Percentiles rank a stretch among this genome's conserved stretches.
These are phyloP conservation scores for Physaria fendleri DNA, from an alignment of 345 rosid species.

Conservation along the genomic window DNA sequence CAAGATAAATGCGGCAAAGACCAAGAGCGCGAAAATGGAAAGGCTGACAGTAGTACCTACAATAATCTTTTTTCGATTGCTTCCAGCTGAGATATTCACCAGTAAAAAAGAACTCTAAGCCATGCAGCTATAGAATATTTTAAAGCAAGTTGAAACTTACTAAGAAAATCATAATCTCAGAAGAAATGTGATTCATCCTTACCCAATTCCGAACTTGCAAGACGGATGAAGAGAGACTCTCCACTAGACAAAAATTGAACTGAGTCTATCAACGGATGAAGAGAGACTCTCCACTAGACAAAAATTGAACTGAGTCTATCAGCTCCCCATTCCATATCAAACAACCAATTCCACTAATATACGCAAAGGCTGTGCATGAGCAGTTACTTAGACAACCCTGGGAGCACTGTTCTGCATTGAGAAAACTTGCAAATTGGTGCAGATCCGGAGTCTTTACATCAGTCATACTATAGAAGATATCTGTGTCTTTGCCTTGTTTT, in stretches of 20 bases:
- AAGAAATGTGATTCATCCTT: conserved; percentile 4
- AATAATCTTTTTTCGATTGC: conserved; percentile 11
- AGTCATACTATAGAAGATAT: conserved; percentile 18
- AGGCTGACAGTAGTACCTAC: conserved; percentile 1
- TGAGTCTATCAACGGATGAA: conserved; percentile 18
- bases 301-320: conserved; percentile 16
- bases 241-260: conserved; percentile 18
- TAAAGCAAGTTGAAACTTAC: neutral
- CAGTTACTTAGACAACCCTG: conserved; percentile 27
- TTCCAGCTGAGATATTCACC: conserved; percentile 9
- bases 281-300: conserved; percentile 14
- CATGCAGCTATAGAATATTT: neutral
- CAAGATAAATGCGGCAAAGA: neutral
- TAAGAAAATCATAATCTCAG: neutral
- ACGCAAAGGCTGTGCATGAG: conserved; percentile 29
- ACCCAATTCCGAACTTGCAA: conserved; percentile 28
- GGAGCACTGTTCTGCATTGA: conserved; percentile 15
- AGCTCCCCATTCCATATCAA: conserved; percentile 24
- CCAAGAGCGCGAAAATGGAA: conserved; percentile 12
- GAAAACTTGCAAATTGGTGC: conserved; percentile 21
- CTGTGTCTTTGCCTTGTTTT: conserved; percentile 9
- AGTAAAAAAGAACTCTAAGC: neutral
- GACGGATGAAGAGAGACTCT: conserved; percentile 14
- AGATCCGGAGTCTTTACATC: conserved; percentile 26
- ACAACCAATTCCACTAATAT: conserved; percentile 28